Base-by-base conservation (phyloP, 805 yeast species). In the Kodamaea laetipori region DNA sequence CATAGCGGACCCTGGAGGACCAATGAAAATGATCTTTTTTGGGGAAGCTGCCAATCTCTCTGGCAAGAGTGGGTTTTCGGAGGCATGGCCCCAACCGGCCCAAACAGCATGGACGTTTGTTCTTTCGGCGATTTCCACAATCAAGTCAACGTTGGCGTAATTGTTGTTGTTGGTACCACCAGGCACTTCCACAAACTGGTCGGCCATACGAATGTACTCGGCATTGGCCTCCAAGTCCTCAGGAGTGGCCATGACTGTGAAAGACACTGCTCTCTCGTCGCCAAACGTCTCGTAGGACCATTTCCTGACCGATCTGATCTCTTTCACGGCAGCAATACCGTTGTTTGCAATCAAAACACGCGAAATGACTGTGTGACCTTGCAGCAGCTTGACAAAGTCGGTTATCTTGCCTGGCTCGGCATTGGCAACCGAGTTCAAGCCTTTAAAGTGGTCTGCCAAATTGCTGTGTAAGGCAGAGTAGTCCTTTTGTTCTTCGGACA, bases 71-170 rank as follows among this genome's bases (percentile, higher is more conserved):
- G 99, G 99, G 71, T 95, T 92, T 73, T 94, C 99, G n/a, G 97
- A 88, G 21, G 99, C 99, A 64, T 95, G 99, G 58, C 99, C 99
- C 99, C 99, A 94, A 58, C 99, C 99, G 26, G 99, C 99, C 99
- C 99, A 94, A 46, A 94, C 99, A 18, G 99, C 99, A 64, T 94
- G 96, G 44, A 87, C 97, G 53, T 88, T 81, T 34, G 95, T 85
- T 73, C 97, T 85, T 72, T 94, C 99, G 27, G 99, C 99, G 38
- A 94, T 74, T 58, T 94, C 99, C 37, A 94, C 97, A 65, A 94
- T 94, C 49, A 94, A 76, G 54, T 94, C 99, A 49, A 94, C 99
- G 61, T 94, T 94, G 56, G 99, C 99, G 64, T 90, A 90, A 69
- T 94, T 94, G 69, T 94, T 95, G 74, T 94, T 94, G 72, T 95